Conservation (phyloP, 345 rosid species). For the Cardamine occulta region DNA sequence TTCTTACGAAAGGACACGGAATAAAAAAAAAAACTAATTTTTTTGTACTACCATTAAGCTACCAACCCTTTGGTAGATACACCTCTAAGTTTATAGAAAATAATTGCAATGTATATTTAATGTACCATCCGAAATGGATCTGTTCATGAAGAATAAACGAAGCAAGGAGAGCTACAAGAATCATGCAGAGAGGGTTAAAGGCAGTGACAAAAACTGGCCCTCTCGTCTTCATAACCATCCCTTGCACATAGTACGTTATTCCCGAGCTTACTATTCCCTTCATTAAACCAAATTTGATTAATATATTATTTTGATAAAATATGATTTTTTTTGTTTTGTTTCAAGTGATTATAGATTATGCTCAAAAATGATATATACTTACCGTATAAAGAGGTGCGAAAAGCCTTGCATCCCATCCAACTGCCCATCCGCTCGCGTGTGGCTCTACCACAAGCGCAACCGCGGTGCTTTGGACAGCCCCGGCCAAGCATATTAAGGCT, state of each 20-base stretch:
- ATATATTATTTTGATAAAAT: not conserved
- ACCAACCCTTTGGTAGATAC: too few species aligned
- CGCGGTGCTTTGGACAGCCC: slow-evolving; percentile 58
- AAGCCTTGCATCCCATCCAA: slow-evolving; percentile 73
- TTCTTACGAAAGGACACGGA: too few species aligned
- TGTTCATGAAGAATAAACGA: slow-evolving; percentile 62
- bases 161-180: slow-evolving; percentile 61
- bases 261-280: slow-evolving; percentile 76
- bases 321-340: not conserved
- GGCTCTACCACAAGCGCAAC: slow-evolving; percentile 57
- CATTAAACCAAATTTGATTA: not conserved
- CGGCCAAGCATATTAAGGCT: slow-evolving; percentile 65
- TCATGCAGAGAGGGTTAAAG: slow-evolving; percentile 82
- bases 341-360: not conserved
- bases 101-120: not conserved
- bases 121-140: slow-evolving; percentile 71
- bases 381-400: slow-evolving; percentile 70
- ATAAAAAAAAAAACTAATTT: too few species aligned
- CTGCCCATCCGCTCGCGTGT: slow-evolving; percentile 61
- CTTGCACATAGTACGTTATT: slow-evolving; percentile 75
- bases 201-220: slow-evolving; percentile 81
- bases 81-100: not conserved
- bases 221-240: slow-evolving; percentile 69
- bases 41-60: too few species aligned
- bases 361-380: slow-evolving; percentile 5